phyloP scores from a whole-genome alignment of 2,329 filamentous ascomycete genomes.

The Leptographium radiaticola region DNA sequence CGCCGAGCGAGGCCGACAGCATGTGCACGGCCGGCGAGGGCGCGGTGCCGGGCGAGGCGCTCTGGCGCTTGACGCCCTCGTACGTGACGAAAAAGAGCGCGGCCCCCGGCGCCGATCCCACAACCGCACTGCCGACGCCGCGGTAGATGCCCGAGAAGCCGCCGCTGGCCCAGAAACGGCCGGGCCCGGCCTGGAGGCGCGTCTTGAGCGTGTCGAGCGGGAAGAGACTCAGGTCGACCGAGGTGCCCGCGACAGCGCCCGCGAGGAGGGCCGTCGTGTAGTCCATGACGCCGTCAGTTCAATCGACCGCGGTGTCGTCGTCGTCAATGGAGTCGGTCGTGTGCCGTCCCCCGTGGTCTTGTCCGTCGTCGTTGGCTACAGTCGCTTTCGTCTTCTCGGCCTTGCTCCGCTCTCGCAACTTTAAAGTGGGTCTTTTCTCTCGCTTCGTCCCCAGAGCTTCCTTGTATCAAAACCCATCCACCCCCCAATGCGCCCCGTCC shows the following conservation, averaged over 20 bases:
- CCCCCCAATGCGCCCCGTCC: slow-evolving; percentile 16
- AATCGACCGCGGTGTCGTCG: not conserved
- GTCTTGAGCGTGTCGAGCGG: slow-evolving; percentile 99
- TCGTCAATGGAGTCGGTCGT: not conserved
- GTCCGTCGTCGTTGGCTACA: too few relatives aligned
- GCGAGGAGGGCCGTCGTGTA: slow-evolving; percentile 57
- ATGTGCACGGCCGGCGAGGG: slow-evolving; percentile 48
- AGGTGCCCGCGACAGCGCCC: slow-evolving; percentile 84
- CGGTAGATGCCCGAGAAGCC: slow-evolving; percentile 89
- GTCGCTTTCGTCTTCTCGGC: too few relatives aligned
- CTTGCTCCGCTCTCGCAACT: too few relatives aligned
- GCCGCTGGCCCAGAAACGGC: slow-evolving; percentile 63
- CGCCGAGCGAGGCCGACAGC: slow-evolving; percentile 71
- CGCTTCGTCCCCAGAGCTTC: not conserved
- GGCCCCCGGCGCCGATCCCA: slow-evolving; percentile 85
- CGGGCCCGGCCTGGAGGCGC: slow-evolving; percentile 65
- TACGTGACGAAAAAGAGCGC: slow-evolving; percentile 97
- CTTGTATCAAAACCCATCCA: too few relatives aligned
- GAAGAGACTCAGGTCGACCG: slow-evolving; percentile 92
- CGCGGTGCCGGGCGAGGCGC: slow-evolving; percentile 8
- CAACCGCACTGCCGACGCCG: slow-evolving; percentile 76
- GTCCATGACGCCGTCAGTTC: slow-evolving; percentile 15
- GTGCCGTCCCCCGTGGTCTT: too few relatives aligned
- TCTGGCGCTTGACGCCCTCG: slow-evolving; percentile 49
- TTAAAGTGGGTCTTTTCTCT: not conserved